Base-by-base conservation (phyloP, 2,329 filamentous ascomycete species). In the Fusarium virguliforme region DNA sequence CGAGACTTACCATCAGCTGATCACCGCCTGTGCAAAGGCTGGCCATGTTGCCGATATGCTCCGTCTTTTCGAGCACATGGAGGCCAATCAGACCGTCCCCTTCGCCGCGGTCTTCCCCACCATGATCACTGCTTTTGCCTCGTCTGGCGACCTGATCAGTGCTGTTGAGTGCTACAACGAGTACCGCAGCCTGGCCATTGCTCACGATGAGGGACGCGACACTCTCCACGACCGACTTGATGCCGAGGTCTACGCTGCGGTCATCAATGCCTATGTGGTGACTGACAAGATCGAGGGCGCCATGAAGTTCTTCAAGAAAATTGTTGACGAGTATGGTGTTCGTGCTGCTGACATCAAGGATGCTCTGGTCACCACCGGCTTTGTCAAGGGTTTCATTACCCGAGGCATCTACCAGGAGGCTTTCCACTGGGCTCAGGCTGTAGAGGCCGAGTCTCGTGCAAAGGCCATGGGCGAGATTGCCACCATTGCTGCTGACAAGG, bases 141-240 rank as follows among this genome's bases (percentile, higher is more conserved):
- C 89, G 43, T 88, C 88, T 10, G 93, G 94, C 55, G 94, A 98
- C 78, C 84, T 98, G 48, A 87, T 91, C 75, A 97, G 93, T 74
- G 96, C 95, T 22, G 93, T 98, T 7, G 94, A 97, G 79, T 94
- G 94, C 82, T 99, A 98, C 83, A 95, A 97, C 71, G 94, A 97
- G 81, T 98, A 98, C 86, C 94, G 94, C 77, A 89, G 90, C 50
- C 86, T 98, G 43, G 95, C 95, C n/a, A 89, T 98, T 58, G 90
- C 92, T 40, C 89, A 96, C 78, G 93, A 98, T 79, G 89, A 87
- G 40, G 94, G 94, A 63, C 85, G 90, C 65, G 85, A 90, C 51
- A 88, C 88, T 18, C 84, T 94, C 9, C 85, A 91, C 51, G 87
- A 92, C 69, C 91, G 95, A 56, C 87, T 93, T 53, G 95, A 98